A percentile compares a stretch with the other conserved stretches of the same genome.
Conservation (phyloP, 306 rosid genomes). For the Canavalia ensiformis region DNA sequence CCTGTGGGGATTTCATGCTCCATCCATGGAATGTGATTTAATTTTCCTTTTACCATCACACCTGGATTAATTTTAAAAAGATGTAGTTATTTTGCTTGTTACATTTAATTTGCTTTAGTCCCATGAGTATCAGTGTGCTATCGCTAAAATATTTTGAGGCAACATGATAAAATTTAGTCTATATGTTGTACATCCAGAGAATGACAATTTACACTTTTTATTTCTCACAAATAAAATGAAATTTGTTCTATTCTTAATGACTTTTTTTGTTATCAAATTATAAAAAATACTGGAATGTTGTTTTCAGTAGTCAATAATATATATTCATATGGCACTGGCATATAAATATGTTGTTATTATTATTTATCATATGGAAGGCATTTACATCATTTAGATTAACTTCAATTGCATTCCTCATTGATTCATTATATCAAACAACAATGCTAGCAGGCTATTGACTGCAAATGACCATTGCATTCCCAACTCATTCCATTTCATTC, state of each 20-base stretch:
- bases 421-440: not conserved
- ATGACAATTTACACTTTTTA: not conserved
- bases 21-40: not conserved
- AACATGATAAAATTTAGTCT: not conserved
- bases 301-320: not conserved
- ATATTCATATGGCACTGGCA: not conserved
- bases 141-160: not conserved
- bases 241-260: not conserved
- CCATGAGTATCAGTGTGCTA: not conserved
- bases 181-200: not conserved
- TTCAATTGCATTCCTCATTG: not conserved
- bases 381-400: slow-evolving; percentile 7
- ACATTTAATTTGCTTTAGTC: not conserved
- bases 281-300: not conserved
- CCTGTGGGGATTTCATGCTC: not conserved
- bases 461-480: slow-evolving; percentile 16
- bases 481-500: slow-evolving; percentile 26
- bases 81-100: not conserved
- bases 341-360: not conserved
- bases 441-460: not conserved
- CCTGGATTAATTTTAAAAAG: not conserved
- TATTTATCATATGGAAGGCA: not conserved
- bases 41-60: not conserved
- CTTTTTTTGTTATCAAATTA: not conserved
- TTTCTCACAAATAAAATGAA: not conserved